Conservation (phyloP, 148 eudicot species). For the Rhododendron molle region DNA sequence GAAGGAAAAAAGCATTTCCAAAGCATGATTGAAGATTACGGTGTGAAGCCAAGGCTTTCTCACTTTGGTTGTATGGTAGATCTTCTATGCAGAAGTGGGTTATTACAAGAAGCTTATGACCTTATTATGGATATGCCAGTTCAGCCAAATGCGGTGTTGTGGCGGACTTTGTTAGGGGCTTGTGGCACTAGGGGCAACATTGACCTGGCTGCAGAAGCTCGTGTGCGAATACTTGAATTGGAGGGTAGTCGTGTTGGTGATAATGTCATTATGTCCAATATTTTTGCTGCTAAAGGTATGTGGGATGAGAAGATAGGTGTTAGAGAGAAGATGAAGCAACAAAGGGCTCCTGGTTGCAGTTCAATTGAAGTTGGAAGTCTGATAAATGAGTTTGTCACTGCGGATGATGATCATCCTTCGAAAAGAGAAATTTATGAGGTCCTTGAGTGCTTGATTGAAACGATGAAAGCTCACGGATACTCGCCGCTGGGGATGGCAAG, state of each 20-base stretch:
- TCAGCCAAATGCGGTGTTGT: constrained; percentile 36
- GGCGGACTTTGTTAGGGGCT: constrained; percentile 52
- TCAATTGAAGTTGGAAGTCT: constrained; percentile 34
- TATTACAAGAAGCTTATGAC: constrained; percentile 41
- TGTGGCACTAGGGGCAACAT: constrained; percentile 35
- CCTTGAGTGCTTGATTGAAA: constrained; percentile 5
- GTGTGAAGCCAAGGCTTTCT: constrained; percentile 33
- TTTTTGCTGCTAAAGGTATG: constrained; percentile 40
- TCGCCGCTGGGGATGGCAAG: not conserved
- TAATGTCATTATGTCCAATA: constrained; percentile 41
- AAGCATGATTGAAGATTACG: constrained; percentile 38
- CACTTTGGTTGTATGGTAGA: constrained; percentile 55
- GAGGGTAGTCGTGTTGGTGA: constrained; percentile 35
- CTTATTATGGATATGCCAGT: constrained; percentile 31
- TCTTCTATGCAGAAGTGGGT: constrained; percentile 44
- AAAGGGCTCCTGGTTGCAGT: constrained; percentile 41
- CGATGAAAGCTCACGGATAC: not conserved
- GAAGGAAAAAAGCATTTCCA: constrained; percentile 39
- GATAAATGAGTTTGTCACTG: constrained; percentile 32
- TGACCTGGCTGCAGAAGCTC: constrained; percentile 32
- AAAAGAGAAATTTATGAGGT: constrained; percentile 8
- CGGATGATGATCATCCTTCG: constrained; percentile 24
- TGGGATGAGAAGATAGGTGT: constrained; percentile 43
- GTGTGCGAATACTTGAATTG: constrained; percentile 18
- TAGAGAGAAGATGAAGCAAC: constrained; percentile 24